A percentile compares a stretch with the other conserved stretches of the same genome.
Conservation (phyloP, 306 rosid genomes). For the Malus orientalis region DNA sequence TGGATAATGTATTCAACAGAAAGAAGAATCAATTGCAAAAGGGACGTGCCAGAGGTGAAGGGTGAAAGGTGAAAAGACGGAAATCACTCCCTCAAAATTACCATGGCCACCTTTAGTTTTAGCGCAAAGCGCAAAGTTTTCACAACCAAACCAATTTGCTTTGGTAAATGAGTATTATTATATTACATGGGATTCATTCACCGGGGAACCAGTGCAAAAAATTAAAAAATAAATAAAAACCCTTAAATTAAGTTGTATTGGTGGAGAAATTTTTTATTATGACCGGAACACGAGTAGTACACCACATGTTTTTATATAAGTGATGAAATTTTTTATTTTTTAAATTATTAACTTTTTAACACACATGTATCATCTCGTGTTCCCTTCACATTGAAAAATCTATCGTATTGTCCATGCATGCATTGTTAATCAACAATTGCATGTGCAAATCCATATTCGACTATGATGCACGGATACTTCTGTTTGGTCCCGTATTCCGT, state of each 20-base stretch:
- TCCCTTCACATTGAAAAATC: rapidly evolving
- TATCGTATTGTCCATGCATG: background rate
- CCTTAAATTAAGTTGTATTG: no score
- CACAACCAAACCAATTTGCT: background rate
- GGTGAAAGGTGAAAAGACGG: no score
- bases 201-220: no score
- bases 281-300: rapidly evolving
- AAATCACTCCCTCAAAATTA: background rate
- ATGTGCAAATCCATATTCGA: background rate
- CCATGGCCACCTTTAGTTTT: background rate
- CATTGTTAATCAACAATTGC: background rate
- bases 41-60: background rate
- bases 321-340: no score
- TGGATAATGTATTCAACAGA: background rate
- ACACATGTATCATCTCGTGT: rapidly evolving
- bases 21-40: background rate
- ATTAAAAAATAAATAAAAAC: no score
- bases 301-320: no score
- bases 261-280: no score
- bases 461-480: no score
- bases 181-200: background rate
- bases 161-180: background rate
- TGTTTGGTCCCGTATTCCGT: no score
- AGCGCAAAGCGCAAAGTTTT: background rate
- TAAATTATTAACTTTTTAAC: no score